phyloP scores from a whole-genome alignment of 306 rosid species.

The Cucurbita pepo region DNA sequence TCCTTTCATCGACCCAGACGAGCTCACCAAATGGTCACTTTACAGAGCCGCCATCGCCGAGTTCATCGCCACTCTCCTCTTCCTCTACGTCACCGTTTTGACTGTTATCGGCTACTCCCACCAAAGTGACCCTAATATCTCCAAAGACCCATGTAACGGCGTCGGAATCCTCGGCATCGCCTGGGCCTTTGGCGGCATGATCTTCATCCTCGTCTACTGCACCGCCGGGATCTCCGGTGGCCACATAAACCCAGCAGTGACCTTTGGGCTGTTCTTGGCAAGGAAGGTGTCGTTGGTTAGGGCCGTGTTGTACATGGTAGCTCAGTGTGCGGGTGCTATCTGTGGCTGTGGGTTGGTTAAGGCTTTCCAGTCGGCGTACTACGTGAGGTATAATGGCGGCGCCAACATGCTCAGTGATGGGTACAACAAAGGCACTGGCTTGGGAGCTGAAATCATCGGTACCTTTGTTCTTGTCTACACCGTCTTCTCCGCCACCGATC shows the following conservation, averaged over 20 bases:
- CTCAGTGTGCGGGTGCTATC: conserved; percentile 67
- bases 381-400: conserved; percentile 40
- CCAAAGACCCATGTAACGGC: conserved; percentile 34
- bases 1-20: conserved; percentile 40
- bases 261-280: conserved; percentile 63
- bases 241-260: conserved; percentile 88
- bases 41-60: conserved; percentile 81
- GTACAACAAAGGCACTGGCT: conserved; percentile 60
- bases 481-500: conserved; percentile 94
- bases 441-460: conserved; percentile 90
- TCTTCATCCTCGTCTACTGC: conserved; percentile 95
- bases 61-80: conserved; percentile 82
- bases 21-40: conserved; percentile 62
- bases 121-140: neutral
- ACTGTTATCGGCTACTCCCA: conserved; percentile 69
- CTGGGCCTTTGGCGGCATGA: conserved; percentile 99
- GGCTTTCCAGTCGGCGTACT: conserved; percentile 53
- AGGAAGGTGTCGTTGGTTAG: conserved; percentile 61
- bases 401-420: conserved; percentile 34
- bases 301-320: conserved; percentile 58
- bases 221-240: conserved; percentile 98
- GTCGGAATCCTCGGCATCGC: conserved; percentile 87
- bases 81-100: conserved; percentile 70
- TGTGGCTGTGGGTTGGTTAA: conserved; percentile 64
- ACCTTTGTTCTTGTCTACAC: conserved; percentile 96